Percentiles rank a stretch among this genome's conserved stretches.
Conservation (phyloP, 2,329 filamentous ascomycete species). For the Drechslera avenae region DNA sequence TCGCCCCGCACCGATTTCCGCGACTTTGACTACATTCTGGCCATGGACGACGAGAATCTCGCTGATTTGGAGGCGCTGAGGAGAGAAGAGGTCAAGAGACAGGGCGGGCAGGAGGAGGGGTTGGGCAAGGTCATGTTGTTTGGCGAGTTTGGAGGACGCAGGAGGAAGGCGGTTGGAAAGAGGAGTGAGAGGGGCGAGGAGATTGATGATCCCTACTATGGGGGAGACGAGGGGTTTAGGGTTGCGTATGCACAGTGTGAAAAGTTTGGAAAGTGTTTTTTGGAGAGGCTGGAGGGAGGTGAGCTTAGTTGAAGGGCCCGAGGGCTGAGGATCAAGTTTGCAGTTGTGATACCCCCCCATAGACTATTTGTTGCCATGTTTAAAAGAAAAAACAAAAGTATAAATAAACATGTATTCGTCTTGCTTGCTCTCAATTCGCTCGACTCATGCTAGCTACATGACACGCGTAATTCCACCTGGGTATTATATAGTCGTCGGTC, state of each 20-base stretch:
- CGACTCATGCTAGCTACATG: too few species aligned
- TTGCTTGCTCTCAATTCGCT: too few species aligned
- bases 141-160: constrained; percentile 74
- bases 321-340: background rate
- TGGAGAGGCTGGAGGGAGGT: constrained; percentile 62
- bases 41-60: constrained; percentile 89
- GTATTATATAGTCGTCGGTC: background rate
- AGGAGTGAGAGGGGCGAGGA: constrained; percentile 18
- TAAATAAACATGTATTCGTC: too few species aligned
- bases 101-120: constrained; percentile 39
- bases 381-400: background rate
- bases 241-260: constrained; percentile 80
- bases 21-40: constrained; percentile 89
- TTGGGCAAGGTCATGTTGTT: constrained; percentile 74
- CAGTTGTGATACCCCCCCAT: constrained; percentile 30
- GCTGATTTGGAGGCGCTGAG: constrained; percentile 68
- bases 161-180: constrained; percentile 28
- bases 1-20: constrained; percentile 71
- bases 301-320: constrained; percentile 29
- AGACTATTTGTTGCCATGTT: background rate
- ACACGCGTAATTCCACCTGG: background rate
- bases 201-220: constrained; percentile 84
- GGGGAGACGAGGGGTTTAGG: constrained; percentile 20
- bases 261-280: constrained; percentile 76
- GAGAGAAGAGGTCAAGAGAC: constrained; percentile 55